These are phyloP conservation scores for Pythium folliculosum DNA, from an alignment of 352 stramenopile genomes.

Conservation along the genomic window DNA sequence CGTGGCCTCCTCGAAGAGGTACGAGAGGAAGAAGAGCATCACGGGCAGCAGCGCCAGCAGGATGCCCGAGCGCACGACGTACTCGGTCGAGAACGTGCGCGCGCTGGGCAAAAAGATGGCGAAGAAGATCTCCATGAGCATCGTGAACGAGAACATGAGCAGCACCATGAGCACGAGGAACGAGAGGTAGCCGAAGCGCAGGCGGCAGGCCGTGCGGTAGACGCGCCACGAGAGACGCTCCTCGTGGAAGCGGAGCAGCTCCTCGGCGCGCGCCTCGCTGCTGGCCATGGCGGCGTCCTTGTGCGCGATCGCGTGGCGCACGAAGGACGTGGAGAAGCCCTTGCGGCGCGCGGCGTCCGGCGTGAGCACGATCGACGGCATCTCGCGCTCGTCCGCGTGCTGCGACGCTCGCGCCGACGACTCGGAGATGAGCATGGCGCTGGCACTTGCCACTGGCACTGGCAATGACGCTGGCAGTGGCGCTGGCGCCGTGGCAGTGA, in stretches of 20 bases:
- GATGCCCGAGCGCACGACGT: constrained; percentile 54
- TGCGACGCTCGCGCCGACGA: constrained; percentile 9
- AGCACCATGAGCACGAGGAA: constrained; percentile 86
- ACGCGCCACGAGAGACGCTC: constrained; percentile 49
- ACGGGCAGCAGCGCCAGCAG: constrained; percentile 61
- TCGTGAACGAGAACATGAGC: constrained; percentile 83
- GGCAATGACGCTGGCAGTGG: background rate
- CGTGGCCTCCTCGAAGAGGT: constrained; percentile 75
- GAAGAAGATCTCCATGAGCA: constrained; percentile 88
- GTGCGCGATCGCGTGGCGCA: constrained; percentile 19
- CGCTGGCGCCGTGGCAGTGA: background rate
- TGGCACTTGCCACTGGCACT: background rate
- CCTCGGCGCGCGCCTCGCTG: constrained; percentile 48
- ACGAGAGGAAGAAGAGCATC: constrained; percentile 76
- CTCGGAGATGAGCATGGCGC: constrained; percentile 18
- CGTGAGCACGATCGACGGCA: constrained; percentile 36
- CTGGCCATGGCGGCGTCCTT: constrained; percentile 45
- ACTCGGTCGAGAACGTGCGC: constrained; percentile 64
- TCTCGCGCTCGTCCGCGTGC: constrained; percentile 7
- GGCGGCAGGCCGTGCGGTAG: constrained; percentile 61
- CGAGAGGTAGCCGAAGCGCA: constrained; percentile 77
- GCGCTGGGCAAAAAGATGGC: constrained; percentile 79
- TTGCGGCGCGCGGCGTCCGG: constrained; percentile 47
- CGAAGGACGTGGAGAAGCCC: constrained; percentile 39
- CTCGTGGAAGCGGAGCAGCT: constrained; percentile 53